These are phyloP conservation scores for Lasiodiplodia citricola DNA, from an alignment of 2,329 filamentous ascomycete genomes.

Conservation along the genomic window DNA sequence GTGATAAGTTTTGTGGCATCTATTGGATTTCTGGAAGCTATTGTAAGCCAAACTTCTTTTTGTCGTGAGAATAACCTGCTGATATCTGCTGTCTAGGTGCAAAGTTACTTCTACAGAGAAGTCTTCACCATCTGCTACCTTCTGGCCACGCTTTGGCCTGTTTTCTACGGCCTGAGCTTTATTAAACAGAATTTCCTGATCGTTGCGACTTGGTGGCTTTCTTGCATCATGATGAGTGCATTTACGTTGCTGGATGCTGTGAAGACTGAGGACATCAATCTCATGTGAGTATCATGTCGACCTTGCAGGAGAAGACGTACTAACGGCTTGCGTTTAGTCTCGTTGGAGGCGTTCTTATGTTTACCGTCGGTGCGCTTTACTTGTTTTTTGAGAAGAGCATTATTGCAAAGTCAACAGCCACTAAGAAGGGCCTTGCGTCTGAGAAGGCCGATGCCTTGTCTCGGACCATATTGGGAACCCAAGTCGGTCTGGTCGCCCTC, in stretches of 20 bases:
- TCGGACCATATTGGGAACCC: slow-evolving; percentile 65
- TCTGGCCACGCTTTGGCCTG: slow-evolving; percentile 78
- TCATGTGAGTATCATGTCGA: slow-evolving; percentile 62
- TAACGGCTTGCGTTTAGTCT: slow-evolving; percentile 57
- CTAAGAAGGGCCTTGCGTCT: slow-evolving; percentile 36
- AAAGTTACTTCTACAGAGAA: slow-evolving; percentile 90
- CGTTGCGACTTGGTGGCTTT: slow-evolving; percentile 72
- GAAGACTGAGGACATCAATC: slow-evolving; percentile 76
- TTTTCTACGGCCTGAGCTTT: slow-evolving; percentile 74
- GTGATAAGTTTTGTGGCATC: slow-evolving; percentile 69
- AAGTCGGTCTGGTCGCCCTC: slow-evolving; percentile 78
- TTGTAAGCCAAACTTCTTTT: slow-evolving; percentile 53
- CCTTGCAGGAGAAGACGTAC: background rate
- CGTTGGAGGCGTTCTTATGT: slow-evolving; percentile 79
- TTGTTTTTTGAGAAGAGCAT: slow-evolving; percentile 76
- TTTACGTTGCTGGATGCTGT: slow-evolving; percentile 89
- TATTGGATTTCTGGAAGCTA: slow-evolving; percentile 75
- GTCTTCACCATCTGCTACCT: slow-evolving; percentile 83
- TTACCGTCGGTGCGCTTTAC: slow-evolving; percentile 75
- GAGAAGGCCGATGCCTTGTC: slow-evolving; percentile 54
- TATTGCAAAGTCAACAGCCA: slow-evolving; percentile 48
- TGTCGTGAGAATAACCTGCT: background rate
- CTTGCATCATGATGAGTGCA: slow-evolving; percentile 82
- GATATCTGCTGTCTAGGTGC: slow-evolving; percentile 61
- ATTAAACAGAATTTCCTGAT: slow-evolving; percentile 68